A percentile compares a stretch with the other conserved stretches of the same genome.
Conservation (phyloP, 371 early-diverging fungal genomes). For the Conidiobolus coronatus region DNA sequence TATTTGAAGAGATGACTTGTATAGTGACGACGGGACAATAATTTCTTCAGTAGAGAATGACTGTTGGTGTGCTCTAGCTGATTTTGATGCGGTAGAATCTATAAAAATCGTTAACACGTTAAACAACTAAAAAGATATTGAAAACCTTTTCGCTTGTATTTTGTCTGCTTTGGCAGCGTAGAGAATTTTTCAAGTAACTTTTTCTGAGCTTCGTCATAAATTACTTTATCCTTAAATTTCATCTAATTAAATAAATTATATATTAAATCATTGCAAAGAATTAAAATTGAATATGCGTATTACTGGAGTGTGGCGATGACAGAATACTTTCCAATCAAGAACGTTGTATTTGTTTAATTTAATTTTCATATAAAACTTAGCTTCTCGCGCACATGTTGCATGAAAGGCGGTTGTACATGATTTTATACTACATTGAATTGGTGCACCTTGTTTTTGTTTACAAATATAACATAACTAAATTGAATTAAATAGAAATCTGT, state of each 20-base stretch:
- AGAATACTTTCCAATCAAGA: slow-evolving; percentile 34
- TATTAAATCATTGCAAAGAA: not conserved
- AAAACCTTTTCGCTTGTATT: not conserved
- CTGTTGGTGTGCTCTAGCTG: slow-evolving; percentile 32
- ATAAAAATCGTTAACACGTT: too few relatives aligned
- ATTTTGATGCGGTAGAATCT: slow-evolving; percentile 17
- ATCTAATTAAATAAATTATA: slow-evolving; percentile 9
- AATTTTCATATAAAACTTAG: slow-evolving; percentile 71
- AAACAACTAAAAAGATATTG: too few relatives aligned
- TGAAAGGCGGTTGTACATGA: slow-evolving; percentile 84
- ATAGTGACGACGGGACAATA: slow-evolving; percentile 39
- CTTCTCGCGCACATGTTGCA: slow-evolving; percentile 77
- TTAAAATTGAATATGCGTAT: not conserved
- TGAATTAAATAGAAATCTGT: not conserved
- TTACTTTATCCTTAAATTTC: slow-evolving; percentile 30
- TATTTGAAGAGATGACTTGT: slow-evolving; percentile 30
- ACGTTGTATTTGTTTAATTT: slow-evolving; percentile 28
- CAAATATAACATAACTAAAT: slow-evolving; percentile 63
- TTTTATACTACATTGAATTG: slow-evolving; percentile 82
- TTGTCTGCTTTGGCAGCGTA: not conserved
- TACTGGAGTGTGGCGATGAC: slow-evolving; percentile 67
- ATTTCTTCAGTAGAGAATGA: slow-evolving; percentile 30
- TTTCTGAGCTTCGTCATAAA: slow-evolving; percentile 13
- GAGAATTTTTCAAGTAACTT: not conserved
- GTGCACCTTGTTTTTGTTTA: slow-evolving; percentile 61